Percentiles rank a stretch among this genome's conserved stretches.
These are phyloP conservation scores for Phialophora chinensis DNA, from an alignment of 2,329 filamentous ascomycete species.

Conservation along the genomic window DNA sequence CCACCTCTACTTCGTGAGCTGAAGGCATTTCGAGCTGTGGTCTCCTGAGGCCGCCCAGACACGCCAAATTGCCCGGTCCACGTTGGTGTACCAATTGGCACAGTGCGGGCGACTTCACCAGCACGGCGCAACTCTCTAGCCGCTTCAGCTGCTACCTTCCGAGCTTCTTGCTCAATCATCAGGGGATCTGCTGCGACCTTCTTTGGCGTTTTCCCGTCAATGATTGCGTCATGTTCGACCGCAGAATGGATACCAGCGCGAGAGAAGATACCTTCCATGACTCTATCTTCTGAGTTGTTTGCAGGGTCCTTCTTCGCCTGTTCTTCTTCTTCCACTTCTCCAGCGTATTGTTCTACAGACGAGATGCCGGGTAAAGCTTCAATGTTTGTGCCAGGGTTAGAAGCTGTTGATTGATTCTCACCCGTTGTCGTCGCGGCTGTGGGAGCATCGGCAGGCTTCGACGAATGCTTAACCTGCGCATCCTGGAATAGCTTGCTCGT, in stretches of 20 bases:
- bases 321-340: slow-evolving; percentile 54
- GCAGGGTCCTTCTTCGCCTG: slow-evolving; percentile 41
- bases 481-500: slow-evolving; percentile 86
- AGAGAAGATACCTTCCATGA: slow-evolving; percentile 89
- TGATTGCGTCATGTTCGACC: slow-evolving; percentile 89
- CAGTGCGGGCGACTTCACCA: slow-evolving; percentile 70
- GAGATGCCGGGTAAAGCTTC: slow-evolving; percentile 65
- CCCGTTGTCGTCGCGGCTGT: slow-evolving; percentile 32
- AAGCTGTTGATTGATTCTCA: slow-evolving; percentile 37
- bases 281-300: slow-evolving; percentile 67
- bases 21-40: slow-evolving; percentile 54
- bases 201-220: slow-evolving; percentile 69
- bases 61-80: slow-evolving; percentile 89
- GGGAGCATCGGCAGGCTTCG: slow-evolving; percentile 40
- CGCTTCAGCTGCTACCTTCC: slow-evolving; percentile 76
- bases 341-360: slow-evolving; percentile 68
- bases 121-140: slow-evolving; percentile 76
- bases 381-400: slow-evolving; percentile 49
- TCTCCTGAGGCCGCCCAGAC: slow-evolving; percentile 70
- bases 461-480: slow-evolving; percentile 73
- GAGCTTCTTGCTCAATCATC: slow-evolving; percentile 82
- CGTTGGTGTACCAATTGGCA: slow-evolving; percentile 84
- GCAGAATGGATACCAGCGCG: slow-evolving; percentile 86
- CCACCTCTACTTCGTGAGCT: slow-evolving; percentile 40
- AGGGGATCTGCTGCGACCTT: slow-evolving; percentile 74